phyloP scores from a whole-genome alignment of 1,284 basidiomycete species.

The Tilletiaria anomala region DNA sequence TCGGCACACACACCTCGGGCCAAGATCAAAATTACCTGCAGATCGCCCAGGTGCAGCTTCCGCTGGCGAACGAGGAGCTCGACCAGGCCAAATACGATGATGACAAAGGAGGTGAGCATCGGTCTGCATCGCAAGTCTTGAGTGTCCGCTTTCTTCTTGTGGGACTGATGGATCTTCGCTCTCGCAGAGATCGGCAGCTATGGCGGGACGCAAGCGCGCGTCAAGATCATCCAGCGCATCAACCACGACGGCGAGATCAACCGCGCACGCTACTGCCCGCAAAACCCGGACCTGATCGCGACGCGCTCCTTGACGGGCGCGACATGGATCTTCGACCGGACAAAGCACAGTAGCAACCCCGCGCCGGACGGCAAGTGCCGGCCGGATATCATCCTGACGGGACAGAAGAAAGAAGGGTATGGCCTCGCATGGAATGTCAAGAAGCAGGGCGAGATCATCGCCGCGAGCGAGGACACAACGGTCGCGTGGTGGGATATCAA shows the following conservation, averaged over 20 bases:
- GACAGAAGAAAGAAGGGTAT: constrained; percentile 90
- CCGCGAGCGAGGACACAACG: constrained; percentile 88
- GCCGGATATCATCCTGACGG: constrained; percentile 78
- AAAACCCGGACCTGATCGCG: constrained; percentile 91
- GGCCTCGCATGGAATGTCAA: constrained; percentile 79
- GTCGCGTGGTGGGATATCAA: constrained; percentile 94
- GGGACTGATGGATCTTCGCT: not conserved
- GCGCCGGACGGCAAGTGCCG: constrained; percentile 62
- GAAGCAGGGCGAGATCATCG: constrained; percentile 70
- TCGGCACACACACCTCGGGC: constrained; percentile 93
- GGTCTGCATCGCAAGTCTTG: not conserved
- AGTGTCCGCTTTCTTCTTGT: not conserved
- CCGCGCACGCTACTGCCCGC: constrained; percentile 93
- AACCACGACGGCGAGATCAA: constrained; percentile 95
- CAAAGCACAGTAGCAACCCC: constrained; percentile 87
- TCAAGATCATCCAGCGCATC: constrained; percentile 84
- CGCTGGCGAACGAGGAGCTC: constrained; percentile 54
- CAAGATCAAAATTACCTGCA: constrained; percentile 90
- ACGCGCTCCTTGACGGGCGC: constrained; percentile 83
- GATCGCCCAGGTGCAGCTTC: constrained; percentile 79
- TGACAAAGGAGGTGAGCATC: constrained; percentile 55
- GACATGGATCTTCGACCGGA: constrained; percentile 85
- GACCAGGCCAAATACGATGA: constrained; percentile 75
- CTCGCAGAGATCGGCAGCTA: constrained; percentile 32
- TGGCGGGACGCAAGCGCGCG: constrained; percentile 58